These are phyloP conservation scores for Wallacemonas sp. DNA, from an alignment of 208 protist genomes.

Conservation along the genomic window DNA sequence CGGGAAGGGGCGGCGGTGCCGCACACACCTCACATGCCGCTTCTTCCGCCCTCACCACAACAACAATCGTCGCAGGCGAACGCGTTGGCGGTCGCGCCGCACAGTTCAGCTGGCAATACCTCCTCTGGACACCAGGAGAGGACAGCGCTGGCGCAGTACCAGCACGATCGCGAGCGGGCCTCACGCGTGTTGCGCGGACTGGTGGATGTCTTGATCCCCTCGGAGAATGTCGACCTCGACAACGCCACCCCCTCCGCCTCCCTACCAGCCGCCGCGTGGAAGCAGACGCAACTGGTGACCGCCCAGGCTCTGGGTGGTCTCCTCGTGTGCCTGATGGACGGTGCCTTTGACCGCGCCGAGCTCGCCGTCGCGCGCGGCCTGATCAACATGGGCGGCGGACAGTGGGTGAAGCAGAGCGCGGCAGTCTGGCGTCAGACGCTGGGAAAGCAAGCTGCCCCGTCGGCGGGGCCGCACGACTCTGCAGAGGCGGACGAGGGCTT, in stretches of 20 bases:
- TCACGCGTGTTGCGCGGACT: conserved; percentile 1
- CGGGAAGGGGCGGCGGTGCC: no score
- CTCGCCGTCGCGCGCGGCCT: conserved; percentile 69
- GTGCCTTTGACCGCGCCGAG: conserved; percentile 62
- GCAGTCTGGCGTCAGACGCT: conserved; percentile 45
- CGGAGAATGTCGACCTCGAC: no score
- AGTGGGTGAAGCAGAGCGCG: conserved; percentile 49
- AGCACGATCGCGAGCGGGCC: conserved; percentile 6
- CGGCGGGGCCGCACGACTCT: no score
- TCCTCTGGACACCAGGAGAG: no score
- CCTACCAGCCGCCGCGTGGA: background rate
- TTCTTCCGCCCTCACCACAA: no score
- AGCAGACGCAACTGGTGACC: background rate
- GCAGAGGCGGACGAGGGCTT: background rate
- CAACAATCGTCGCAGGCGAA: no score
- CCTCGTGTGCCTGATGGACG: conserved; percentile 70
- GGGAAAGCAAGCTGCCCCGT: no score
- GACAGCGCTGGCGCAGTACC: background rate
- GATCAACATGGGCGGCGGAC: conserved; percentile 61
- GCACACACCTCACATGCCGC: no score
- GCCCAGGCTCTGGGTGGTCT: conserved; percentile 6
- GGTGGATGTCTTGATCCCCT: background rate
- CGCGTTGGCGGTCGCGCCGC: no score
- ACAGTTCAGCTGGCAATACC: no score
- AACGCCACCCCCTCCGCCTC: background rate